phyloP scores from a whole-genome alignment of 352 stramenopile species.

The Pythium plurisporium region DNA sequence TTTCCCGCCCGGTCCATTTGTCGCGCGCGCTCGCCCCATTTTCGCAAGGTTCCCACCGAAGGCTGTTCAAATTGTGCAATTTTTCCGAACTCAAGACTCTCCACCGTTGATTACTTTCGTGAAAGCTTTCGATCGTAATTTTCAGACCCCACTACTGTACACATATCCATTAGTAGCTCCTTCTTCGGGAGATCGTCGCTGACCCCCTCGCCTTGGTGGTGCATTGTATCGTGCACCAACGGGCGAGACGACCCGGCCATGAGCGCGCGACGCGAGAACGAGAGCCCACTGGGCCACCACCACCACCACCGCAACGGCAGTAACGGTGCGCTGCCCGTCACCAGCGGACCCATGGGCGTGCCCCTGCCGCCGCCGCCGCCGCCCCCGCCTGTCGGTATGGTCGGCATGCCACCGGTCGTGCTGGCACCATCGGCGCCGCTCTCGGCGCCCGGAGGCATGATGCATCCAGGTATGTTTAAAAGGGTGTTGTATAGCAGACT shows the following conservation, averaged over 20 bases:
- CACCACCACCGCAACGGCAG: constrained; percentile 11
- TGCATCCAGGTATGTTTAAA: constrained; percentile 11
- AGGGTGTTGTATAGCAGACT: neutral
- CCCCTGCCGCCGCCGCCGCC: constrained; percentile 14
- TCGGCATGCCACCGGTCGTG: constrained; percentile 25
- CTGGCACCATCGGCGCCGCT: constrained; percentile 10
- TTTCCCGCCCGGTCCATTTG: constrained; percentile 21
- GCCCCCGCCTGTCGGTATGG: constrained; percentile 14
- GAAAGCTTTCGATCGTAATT: constrained; percentile 23
- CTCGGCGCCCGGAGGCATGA: constrained; percentile 6
- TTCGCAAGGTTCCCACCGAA: constrained; percentile 16
- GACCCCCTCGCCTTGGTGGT: neutral
- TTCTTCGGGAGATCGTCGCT: too few relatives aligned
- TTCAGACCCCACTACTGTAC: constrained; percentile 9
- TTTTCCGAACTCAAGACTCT: constrained; percentile 10
- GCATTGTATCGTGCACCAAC: neutral
- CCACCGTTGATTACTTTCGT: constrained; percentile 1
- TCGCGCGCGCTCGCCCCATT: constrained; percentile 24
- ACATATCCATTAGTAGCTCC: too few relatives aligned
- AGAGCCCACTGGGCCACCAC: constrained; percentile 15
- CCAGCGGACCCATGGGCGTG: neutral
- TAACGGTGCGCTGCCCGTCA: neutral
- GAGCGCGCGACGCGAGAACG: constrained; percentile 23
- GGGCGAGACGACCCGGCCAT: neutral
- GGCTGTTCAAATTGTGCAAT: constrained; percentile 25